These are phyloP conservation scores for Lasiodiplodia theobromae DNA, from an alignment of 2,329 filamentous ascomycete genomes.

Conservation along the genomic window DNA sequence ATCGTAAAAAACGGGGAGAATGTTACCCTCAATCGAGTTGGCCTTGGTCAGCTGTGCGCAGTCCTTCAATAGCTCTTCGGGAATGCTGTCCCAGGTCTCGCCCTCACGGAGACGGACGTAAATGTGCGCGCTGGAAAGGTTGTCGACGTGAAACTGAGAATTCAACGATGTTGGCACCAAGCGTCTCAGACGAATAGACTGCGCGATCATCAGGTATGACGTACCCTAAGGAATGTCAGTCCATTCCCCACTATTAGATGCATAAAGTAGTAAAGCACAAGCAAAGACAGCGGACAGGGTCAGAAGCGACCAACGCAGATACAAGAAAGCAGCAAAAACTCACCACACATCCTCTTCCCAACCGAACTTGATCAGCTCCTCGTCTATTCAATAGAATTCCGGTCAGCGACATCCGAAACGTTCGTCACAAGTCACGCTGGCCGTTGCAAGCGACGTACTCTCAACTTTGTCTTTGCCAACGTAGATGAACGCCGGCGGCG, in stretches of 20 bases:
- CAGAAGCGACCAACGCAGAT: neutral
- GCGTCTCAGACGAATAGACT: neutral
- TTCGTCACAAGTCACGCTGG: neutral
- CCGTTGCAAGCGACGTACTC: conserved; percentile 65
- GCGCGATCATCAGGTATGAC: neutral
- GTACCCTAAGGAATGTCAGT: conserved; percentile 1
- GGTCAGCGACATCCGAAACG: conserved; percentile 1
- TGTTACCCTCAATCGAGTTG: conserved; percentile 90
- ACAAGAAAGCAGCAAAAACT: conserved; percentile 36
- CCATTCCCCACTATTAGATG: neutral
- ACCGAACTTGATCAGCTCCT: conserved; percentile 93
- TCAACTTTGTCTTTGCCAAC: conserved; percentile 99
- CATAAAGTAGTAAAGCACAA: neutral
- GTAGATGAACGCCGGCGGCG: conserved; percentile 87
- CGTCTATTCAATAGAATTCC: conserved; percentile 66
- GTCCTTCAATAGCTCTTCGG: conserved; percentile 76
- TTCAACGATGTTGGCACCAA: neutral
- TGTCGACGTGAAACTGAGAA: conserved; percentile 90
- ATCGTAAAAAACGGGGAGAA: neutral
- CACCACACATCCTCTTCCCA: conserved; percentile 97
- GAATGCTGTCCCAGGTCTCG: conserved; percentile 84
- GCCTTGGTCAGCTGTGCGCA: conserved; percentile 98
- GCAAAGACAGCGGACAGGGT: neutral
- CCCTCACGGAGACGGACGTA: conserved; percentile 85
- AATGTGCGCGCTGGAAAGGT: conserved; percentile 94